Evolutionary conservation across 805 yeast species (phyloP).

Genomic region (Ogataea thermomethanolica): DNA sequence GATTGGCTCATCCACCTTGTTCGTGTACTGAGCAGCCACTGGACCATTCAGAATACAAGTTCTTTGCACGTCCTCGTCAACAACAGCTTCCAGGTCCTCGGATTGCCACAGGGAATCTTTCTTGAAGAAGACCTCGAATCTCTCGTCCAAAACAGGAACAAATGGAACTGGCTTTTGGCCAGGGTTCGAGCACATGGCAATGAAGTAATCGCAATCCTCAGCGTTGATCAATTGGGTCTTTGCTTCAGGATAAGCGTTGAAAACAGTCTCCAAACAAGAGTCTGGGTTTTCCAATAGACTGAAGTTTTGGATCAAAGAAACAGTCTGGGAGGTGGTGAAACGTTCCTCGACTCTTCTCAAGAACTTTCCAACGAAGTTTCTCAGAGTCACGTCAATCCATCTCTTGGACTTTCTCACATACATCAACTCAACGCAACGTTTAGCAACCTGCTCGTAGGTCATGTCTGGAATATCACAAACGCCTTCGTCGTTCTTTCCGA

Average conservation of each 20-base stretch:
- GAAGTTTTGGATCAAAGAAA: conserved; percentile 74
- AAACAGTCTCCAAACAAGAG: conserved; percentile 54
- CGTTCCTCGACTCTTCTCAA: conserved; percentile 97
- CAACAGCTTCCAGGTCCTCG: conserved; percentile 93
- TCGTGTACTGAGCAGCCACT: conserved; percentile 92
- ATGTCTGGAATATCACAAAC: conserved; percentile 90
- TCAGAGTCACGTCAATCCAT: conserved; percentile 86
- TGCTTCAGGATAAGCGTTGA: conserved; percentile 69
- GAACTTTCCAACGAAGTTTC: conserved; percentile 83
- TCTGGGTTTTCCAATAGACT: conserved; percentile 67
- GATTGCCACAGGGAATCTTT: conserved; percentile 99
- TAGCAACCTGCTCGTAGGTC: conserved; percentile 91
- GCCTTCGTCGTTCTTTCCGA: conserved; percentile 71
- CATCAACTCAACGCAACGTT: conserved; percentile 83
- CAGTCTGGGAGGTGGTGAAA: conserved; percentile 56
- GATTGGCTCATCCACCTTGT: conserved; percentile 86
- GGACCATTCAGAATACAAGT: conserved; percentile 99
- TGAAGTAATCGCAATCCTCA: conserved; percentile 92
- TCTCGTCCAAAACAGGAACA: conserved; percentile 90
- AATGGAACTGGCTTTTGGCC: conserved; percentile 96
- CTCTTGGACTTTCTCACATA: conserved; percentile 71
- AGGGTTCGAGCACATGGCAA: conserved; percentile 78
- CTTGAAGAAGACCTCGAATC: conserved; percentile 94
- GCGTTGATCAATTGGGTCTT: conserved; percentile 82
- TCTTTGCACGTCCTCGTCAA: conserved; percentile 93